phyloP scores from a whole-genome alignment of 2,329 filamentous ascomycete genomes.

The Neobulgaria alba region DNA sequence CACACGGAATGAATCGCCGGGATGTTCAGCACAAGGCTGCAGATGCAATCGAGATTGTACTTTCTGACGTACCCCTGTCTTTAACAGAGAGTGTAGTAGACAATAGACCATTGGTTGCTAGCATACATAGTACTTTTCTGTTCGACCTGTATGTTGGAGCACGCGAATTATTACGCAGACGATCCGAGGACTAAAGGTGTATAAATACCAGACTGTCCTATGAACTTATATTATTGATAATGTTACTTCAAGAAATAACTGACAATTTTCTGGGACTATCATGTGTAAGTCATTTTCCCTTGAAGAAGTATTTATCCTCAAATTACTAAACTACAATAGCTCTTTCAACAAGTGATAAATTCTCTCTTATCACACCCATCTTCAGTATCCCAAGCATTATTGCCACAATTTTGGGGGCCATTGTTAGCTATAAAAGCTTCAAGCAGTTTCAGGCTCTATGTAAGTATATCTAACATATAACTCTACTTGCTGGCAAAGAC shows the following conservation, averaged over 20 bases:
- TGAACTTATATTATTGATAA: neutral
- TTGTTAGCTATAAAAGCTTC: slow-evolving; percentile 12
- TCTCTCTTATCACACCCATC: slow-evolving; percentile 11
- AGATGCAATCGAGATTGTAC: slow-evolving; percentile 4
- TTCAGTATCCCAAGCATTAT: slow-evolving; percentile 13
- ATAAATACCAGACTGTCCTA: no score
- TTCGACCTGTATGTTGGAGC: neutral
- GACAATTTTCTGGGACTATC: neutral
- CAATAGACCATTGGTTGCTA: slow-evolving; percentile 1
- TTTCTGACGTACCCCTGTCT: slow-evolving; percentile 3
- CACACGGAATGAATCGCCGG: slow-evolving; percentile 1
- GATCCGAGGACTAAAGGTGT: slow-evolving; percentile 1
- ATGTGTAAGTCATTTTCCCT: slow-evolving; percentile 8
- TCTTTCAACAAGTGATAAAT: slow-evolving; percentile 10
- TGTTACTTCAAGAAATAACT: slow-evolving; percentile 1
- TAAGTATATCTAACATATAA: slow-evolving; percentile 7
- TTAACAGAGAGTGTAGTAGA: neutral
- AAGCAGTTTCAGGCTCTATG: slow-evolving; percentile 8
- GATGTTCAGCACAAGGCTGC: slow-evolving; percentile 2
- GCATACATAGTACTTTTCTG: slow-evolving; percentile 5
- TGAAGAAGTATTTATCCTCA: slow-evolving; percentile 1
- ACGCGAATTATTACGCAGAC: neutral
- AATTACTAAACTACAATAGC: slow-evolving; percentile 4
- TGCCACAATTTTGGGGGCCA: slow-evolving; percentile 9
- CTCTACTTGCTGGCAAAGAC: neutral